A percentile compares a stretch with the other conserved stretches of the same genome.
Conservation (phyloP, 2,329 filamentous ascomycete genomes). For the Colletotrichum lindemuthianum region DNA sequence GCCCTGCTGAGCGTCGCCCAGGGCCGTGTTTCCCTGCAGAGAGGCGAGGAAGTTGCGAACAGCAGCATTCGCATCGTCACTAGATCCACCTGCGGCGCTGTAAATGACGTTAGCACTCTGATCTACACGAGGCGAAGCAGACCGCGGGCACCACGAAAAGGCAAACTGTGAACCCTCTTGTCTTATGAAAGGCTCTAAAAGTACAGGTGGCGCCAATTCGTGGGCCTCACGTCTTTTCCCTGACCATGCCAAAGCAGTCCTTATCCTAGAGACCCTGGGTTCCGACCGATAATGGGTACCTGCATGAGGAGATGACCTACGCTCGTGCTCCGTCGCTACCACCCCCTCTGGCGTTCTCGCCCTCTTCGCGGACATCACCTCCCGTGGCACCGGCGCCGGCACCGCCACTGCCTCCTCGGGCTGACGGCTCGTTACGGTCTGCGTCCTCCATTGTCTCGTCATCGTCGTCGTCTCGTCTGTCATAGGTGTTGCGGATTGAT, state of each 20-base stretch:
- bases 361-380: constrained; percentile 91
- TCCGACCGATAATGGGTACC: constrained; percentile 17
- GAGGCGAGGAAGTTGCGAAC: constrained; percentile 92
- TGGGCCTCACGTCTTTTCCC: constrained; percentile 22
- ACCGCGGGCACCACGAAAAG: constrained; percentile 30
- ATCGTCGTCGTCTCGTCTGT: constrained; percentile 67
- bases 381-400: constrained; percentile 89
- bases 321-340: constrained; percentile 98
- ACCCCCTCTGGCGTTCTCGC: constrained; percentile 86
- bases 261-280: constrained; percentile 18
- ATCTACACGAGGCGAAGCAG: constrained; percentile 1
- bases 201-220: constrained; percentile 39
- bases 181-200: constrained; percentile 40
- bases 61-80: constrained; percentile 75
- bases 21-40: constrained; percentile 67
- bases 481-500: constrained; percentile 64
- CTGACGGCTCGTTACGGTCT: constrained; percentile 63
- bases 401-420: constrained; percentile 75
- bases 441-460: constrained; percentile 85
- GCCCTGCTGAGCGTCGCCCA: constrained; percentile 45
- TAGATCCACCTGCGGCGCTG: constrained; percentile 42
- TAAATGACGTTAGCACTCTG: constrained; percentile 30
- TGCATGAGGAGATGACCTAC: constrained; percentile 74
- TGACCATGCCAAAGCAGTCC: constrained; percentile 19
- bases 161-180: constrained; percentile 32